A percentile compares a stretch with the other conserved stretches of the same genome.
Conservation (phyloP, 2,329 filamentous ascomycete species). For the Curvularia hawaiiensis region DNA sequence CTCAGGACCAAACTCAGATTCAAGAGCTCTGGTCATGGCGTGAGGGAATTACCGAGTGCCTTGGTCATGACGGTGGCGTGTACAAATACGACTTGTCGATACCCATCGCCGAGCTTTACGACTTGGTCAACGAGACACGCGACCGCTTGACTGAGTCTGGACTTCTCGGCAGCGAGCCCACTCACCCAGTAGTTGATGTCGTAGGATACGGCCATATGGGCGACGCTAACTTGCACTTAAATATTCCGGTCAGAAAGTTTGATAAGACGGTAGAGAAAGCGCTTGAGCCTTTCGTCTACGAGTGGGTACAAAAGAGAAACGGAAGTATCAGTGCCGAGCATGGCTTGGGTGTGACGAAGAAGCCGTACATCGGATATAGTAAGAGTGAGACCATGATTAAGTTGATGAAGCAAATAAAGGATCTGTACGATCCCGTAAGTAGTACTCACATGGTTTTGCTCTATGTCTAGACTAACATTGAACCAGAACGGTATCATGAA, state of each 20-base stretch:
- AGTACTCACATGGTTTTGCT: background rate
- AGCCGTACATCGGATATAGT: constrained; percentile 93
- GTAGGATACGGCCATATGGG: constrained; percentile 99
- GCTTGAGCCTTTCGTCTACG: constrained; percentile 94
- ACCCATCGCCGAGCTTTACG: constrained; percentile 84
- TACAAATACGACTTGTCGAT: constrained; percentile 99
- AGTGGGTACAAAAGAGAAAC: constrained; percentile 87
- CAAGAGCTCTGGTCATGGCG: constrained; percentile 87
- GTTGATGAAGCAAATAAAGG: constrained; percentile 95
- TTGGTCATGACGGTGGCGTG: constrained; percentile 89
- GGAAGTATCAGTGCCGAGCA: constrained; percentile 98
- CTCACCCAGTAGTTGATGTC: constrained; percentile 83
- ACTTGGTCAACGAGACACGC: constrained; percentile 83
- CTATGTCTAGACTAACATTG: constrained; percentile 24
- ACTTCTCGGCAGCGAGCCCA: constrained; percentile 73
- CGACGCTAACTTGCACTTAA: constrained; percentile 93
- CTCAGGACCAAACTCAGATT: constrained; percentile 90
- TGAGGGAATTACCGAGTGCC: constrained; percentile 87
- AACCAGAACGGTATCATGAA: constrained; percentile 95
- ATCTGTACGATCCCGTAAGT: constrained; percentile 90
- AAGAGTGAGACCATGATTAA: constrained; percentile 83
- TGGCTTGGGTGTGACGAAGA: constrained; percentile 92
- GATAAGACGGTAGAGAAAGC: constrained; percentile 85
- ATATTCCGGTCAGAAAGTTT: constrained; percentile 81
- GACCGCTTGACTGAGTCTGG: constrained; percentile 74